A percentile compares a stretch with the other conserved stretches of the same genome.
Evolutionary conservation across 1,284 basidiomycete species (phyloP).

Genomic region (Phaffia rhodozyma): DNA sequence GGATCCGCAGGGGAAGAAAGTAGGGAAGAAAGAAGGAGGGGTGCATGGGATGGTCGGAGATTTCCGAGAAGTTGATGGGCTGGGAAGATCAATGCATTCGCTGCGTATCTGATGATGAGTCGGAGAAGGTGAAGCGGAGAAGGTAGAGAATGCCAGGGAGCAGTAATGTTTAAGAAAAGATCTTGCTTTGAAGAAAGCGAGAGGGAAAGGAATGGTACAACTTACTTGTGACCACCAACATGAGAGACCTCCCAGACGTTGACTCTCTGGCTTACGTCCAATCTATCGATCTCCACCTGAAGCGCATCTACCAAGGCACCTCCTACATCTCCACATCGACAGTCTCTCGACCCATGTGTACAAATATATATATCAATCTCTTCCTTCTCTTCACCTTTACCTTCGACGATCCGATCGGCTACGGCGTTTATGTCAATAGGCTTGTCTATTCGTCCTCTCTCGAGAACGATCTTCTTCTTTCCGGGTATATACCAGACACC

Average conservation of each 20-base stretch:
- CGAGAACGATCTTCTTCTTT: neutral
- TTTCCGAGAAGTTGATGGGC: conserved; percentile 44
- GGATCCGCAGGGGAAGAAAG: neutral
- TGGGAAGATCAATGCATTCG: conserved; percentile 62
- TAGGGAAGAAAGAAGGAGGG: conserved; percentile 5
- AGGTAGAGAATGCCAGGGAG: neutral
- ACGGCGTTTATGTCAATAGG: neutral
- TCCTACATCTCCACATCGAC: conserved; percentile 59
- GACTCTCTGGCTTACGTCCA: conserved; percentile 21
- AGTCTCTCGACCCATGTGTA: conserved; percentile 57
- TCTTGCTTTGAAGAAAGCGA: neutral
- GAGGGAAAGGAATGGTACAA: conserved; percentile 18
- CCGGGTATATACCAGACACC: neutral
- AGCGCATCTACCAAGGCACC: conserved; percentile 33
- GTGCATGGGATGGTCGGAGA: conserved; percentile 15
- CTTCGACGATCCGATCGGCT: neutral
- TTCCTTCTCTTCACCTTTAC: neutral
- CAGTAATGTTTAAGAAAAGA: neutral
- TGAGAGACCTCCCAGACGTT: conserved; percentile 57
- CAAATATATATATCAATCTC: conserved; percentile 48
- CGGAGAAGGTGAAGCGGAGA: conserved; percentile 14
- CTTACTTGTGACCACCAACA: conserved; percentile 73
- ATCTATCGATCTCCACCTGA: conserved; percentile 32
- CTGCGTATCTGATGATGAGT: conserved; percentile 49
- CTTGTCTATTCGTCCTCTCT: too few species aligned